Conservation (phyloP, 163 green algal genomes). For the Chlorella variabilis region DNA sequence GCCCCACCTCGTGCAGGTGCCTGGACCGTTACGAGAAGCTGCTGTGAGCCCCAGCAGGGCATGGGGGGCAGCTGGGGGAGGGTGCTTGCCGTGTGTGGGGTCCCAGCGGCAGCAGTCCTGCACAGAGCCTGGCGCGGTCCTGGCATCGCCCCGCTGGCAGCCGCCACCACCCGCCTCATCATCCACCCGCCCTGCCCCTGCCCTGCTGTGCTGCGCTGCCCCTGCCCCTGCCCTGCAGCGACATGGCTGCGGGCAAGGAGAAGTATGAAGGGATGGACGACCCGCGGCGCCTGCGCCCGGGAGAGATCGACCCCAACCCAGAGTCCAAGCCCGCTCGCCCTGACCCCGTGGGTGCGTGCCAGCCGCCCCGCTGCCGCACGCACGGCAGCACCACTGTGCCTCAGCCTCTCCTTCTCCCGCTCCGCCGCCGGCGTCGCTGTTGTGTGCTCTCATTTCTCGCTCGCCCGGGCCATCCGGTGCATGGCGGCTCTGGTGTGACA, state of each 20-base stretch:
- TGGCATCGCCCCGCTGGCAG: no score
- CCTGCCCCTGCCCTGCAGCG: slow-evolving; percentile 53
- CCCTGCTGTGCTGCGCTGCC: not conserved
- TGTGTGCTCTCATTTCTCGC: not conserved
- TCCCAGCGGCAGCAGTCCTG: no score
- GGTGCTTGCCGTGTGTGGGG: no score
- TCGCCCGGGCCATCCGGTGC: no score
- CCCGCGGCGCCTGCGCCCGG: slow-evolving; percentile 90
- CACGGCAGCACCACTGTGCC: not conserved
- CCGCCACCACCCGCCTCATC: no score
- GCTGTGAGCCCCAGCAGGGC: slow-evolving; percentile 58
- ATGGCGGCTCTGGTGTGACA: no score
- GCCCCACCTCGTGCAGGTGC: no score
- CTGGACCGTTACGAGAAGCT: slow-evolving; percentile 96
- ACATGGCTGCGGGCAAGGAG: slow-evolving; percentile 83
- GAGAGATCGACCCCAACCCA: slow-evolving; percentile 99
- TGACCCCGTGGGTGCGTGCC: slow-evolving; percentile 25
- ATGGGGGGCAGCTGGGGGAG: no score
- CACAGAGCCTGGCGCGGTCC: no score
- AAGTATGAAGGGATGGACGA: slow-evolving; percentile 94
- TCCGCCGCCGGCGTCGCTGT: not conserved
- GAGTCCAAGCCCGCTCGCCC: slow-evolving; percentile 94
- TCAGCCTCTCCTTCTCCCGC: not conserved
- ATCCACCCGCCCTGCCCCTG: not conserved
- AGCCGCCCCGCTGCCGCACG: no score